phyloP scores from a whole-genome alignment of 2,329 filamentous ascomycete species.

The Fusarium tjaetaba region DNA sequence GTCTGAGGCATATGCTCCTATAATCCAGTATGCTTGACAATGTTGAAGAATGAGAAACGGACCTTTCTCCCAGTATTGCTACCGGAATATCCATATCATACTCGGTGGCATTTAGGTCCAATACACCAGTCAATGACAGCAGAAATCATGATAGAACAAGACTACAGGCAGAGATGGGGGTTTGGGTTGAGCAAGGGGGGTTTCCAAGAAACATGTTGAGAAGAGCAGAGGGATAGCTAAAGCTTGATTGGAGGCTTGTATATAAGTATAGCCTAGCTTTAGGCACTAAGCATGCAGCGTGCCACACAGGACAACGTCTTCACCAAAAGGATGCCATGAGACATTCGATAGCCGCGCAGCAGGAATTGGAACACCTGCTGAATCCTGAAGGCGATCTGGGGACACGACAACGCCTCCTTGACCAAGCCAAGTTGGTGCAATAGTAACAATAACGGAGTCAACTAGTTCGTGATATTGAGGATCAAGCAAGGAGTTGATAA shows the following conservation, averaged over 20 bases:
- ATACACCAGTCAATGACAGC: neutral
- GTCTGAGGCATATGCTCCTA: slow-evolving; percentile 13
- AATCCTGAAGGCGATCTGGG: slow-evolving; percentile 67
- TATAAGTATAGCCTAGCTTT: slow-evolving; percentile 25
- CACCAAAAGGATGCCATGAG: slow-evolving; percentile 80
- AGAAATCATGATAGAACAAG: neutral
- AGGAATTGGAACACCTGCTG: slow-evolving; percentile 62
- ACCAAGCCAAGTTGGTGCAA: slow-evolving; percentile 92
- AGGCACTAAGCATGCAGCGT: slow-evolving; percentile 53
- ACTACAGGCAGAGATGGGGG: neutral
- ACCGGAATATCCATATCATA: neutral
- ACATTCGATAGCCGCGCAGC: slow-evolving; percentile 74
- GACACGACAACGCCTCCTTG: slow-evolving; percentile 82
- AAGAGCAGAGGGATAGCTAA: neutral
- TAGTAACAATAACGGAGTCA: slow-evolving; percentile 84
- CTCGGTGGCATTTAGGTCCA: neutral
- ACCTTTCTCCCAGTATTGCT: too few relatives aligned
- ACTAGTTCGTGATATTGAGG: slow-evolving; percentile 69
- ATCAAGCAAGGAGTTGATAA: slow-evolving; percentile 84
- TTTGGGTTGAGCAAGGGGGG: neutral
- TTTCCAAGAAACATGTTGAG: neutral
- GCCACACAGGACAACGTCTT: slow-evolving; percentile 86
- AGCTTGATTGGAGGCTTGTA: neutral
- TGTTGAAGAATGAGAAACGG: neutral
- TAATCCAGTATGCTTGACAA: neutral